Evolutionary conservation across 805 yeast genomes (phyloP).

Genomic region (Suhomyces emberorum): DNA sequence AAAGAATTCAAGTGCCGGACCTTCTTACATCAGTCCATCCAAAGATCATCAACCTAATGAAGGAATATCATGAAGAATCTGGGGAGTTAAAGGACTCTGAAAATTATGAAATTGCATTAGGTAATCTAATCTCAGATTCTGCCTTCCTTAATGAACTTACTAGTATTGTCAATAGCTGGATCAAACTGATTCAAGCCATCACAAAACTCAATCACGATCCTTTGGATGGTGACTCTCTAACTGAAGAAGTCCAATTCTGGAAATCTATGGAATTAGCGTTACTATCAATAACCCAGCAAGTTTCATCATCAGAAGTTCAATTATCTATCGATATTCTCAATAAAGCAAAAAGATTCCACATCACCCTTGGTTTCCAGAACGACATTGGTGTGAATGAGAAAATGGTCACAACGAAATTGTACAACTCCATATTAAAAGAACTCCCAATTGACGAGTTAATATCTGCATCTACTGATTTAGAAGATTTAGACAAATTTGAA

Average conservation of each 20-base stretch:
- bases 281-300: conserved; percentile 52
- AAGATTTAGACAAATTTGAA: conserved; percentile 39
- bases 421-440: conserved; percentile 63
- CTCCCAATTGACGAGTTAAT: conserved; percentile 62
- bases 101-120: conserved; percentile 15
- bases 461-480: conserved; percentile 15
- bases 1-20: conserved; percentile 66
- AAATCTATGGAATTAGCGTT: conserved; percentile 62
- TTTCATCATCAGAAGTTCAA: conserved; percentile 50
- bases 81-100: conserved; percentile 11
- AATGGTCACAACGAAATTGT: conserved; percentile 46
- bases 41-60: conserved; percentile 22
- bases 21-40: conserved; percentile 52
- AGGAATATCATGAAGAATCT: conserved; percentile 13
- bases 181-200: conserved; percentile 54
- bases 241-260: conserved; percentile 80
- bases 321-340: conserved; percentile 59
- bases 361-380: conserved; percentile 66
- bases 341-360: conserved; percentile 74
- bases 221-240: conserved; percentile 47
- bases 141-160: conserved; percentile 67
- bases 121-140: conserved; percentile 45
- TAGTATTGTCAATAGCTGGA: conserved; percentile 69
- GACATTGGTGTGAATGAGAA: conserved; percentile 68
- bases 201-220: conserved; percentile 54